Evolutionary conservation across 2,329 filamentous ascomycete genomes (phyloP), one percentile per base, ranked within the genome.

Genomic region (Hypomyces rosellus): DNA sequence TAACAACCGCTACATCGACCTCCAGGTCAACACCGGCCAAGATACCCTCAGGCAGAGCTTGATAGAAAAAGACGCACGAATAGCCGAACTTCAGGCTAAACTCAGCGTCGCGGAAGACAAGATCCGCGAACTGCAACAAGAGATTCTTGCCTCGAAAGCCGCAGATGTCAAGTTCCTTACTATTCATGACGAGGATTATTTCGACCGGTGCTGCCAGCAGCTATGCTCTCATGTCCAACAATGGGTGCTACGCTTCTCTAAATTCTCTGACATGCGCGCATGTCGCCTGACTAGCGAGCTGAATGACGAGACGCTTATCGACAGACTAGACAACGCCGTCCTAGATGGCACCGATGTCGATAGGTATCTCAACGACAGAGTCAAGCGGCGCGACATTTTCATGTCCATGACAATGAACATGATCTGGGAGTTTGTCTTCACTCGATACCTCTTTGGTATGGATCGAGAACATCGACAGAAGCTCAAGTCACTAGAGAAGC

Each of bases 391-490:
- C 53, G 92, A 97, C 66, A 85, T 97, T 52, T 96, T 99, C 77
- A 96, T 97, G 89, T 93, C 90, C 36, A 90, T 99, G 68, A 89
- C 92, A 50, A 97, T 97, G 91, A 93, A 88, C 54, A 96, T 99
- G 90, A 85, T 99, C 46, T 99, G 91, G 91, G 93, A 99, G 69
- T 96, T 95, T 64, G 85, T 99, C 65, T 99, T 99, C 66, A 96
- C 92, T 8, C 84, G 93, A 56, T 99, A 99, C 68, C 83, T 99
- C 22, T 99, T 99, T 66, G 93, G 93, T 61, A 96, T 99, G 89
- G 93, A 99, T 66, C 82, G 91, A 61, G 93, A 97, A 69, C 93
- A 99, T 70, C 84, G 93, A 61, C 91, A 97, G 69, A 97, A 97
- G 70, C 85, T 99, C 67, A 97, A 99, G 74, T 84, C 87, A 34